These are phyloP conservation scores for Colletotrichum neosansevieriae DNA, from an alignment of 2,329 filamentous ascomycete species.

Conservation along the genomic window DNA sequence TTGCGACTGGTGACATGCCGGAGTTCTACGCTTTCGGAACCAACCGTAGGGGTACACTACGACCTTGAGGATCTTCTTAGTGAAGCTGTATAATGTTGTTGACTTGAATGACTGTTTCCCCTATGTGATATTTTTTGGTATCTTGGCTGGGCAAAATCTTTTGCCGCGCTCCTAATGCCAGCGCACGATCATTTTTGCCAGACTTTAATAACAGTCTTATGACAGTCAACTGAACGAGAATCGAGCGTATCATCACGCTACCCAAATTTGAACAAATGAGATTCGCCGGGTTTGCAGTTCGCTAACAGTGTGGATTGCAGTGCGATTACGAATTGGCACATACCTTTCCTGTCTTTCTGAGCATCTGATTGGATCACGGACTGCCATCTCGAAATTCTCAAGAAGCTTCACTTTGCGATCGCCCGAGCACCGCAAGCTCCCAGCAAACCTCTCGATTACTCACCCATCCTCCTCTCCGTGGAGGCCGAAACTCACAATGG, in stretches of 20 bases:
- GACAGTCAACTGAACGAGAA: too few relatives aligned
- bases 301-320: background rate
- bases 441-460: background rate
- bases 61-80: too few relatives aligned
- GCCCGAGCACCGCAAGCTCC: conserved; percentile 4
- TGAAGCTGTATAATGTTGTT: too few relatives aligned
- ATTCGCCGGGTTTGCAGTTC: background rate
- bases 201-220: too few relatives aligned
- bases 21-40: too few relatives aligned
- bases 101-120: too few relatives aligned
- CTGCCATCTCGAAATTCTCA: conserved; percentile 35
- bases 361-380: conserved; percentile 33
- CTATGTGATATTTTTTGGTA: background rate
- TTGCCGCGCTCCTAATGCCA: background rate
- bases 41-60: too few relatives aligned
- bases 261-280: background rate
- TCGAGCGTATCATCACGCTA: background rate
- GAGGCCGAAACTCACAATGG: conserved; percentile 56
- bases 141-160: background rate
- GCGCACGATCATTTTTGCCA: background rate
- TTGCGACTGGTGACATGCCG: background rate
- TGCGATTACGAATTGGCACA: background rate
- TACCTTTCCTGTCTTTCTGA: conserved; percentile 21
- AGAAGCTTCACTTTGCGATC: conserved; percentile 34
- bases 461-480: too few relatives aligned